Base-by-base conservation (phyloP, 1,284 basidiomycete species). In the Ceratobasidium sp. region DNA sequence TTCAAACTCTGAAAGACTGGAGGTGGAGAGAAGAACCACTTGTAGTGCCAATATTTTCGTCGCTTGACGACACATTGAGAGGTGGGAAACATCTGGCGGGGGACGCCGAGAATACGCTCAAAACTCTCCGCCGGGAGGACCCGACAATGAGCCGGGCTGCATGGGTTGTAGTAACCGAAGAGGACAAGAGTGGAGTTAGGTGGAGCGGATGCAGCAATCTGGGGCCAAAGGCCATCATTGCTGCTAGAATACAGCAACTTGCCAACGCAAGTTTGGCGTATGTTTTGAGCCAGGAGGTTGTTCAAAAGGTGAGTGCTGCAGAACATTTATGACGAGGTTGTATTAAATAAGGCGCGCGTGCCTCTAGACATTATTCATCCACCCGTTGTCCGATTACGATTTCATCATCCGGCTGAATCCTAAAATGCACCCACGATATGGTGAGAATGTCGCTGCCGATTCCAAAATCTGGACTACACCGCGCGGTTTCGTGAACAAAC, bases 341-440 rank as follows among this genome's bases (percentile, higher is more conserved):
- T 23, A 18, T 18, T 8, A 1, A 30, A 14, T 34, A 41, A 12
- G 26, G 18, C 28, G 23, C 32, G 52, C 39, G 50, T 45, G 45
- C 21, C 18, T 28, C 2, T 39, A 96, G 91, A 83, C 86, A 21
- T 84, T 98, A 59, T 97, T 98, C 82, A 83, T 87, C 9, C 94
- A 97, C 76, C 92, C 96, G 0, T 86, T 88, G 0, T 83, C 87
- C 9, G 91, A 96, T 78, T 99, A 97, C 79, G 92, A 98, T 77
- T 87, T 97, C 76, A 76, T 97, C 26, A 84, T 99, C 41, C 86
- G 92, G 72, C 85, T 99, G 21, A 84, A 94, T 43, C 85, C 89
- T 0, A 72, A 82, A 14, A 81, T 86, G 0, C 81, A 94, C 1
- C 87, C 94, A 1, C 88, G 94, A n/a, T 92, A 94, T 77, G 79